These are phyloP conservation scores for Crithidia sp. DNA, from an alignment of 208 protist genomes.

Conservation along the genomic window DNA sequence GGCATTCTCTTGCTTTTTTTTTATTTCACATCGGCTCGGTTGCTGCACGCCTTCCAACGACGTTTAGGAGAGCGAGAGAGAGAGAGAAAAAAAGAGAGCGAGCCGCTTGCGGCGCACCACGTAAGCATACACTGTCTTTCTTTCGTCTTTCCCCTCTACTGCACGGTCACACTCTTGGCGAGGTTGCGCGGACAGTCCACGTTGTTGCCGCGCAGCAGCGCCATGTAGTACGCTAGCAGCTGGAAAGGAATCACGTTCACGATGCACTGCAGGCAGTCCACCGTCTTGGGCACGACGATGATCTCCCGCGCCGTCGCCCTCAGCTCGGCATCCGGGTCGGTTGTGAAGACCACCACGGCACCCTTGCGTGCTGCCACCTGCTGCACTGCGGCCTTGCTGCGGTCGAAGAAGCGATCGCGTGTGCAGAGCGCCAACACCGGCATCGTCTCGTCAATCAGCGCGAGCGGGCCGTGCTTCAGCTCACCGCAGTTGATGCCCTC, in stretches of 20 bases:
- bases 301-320: slow-evolving; percentile 31
- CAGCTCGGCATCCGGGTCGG: slow-evolving; percentile 60
- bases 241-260: slow-evolving; percentile 96
- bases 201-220: slow-evolving; percentile 90
- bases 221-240: slow-evolving; percentile 96
- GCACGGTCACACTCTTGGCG: slow-evolving; percentile 97
- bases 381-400: slow-evolving; percentile 86
- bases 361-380: slow-evolving; percentile 91
- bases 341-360: slow-evolving; percentile 76
- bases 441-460: slow-evolving; percentile 94
- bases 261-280: slow-evolving; percentile 91
- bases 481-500: slow-evolving; percentile 97
- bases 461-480: slow-evolving; percentile 98
- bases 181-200: slow-evolving; percentile 96
- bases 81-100: neutral
- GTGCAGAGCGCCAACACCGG: slow-evolving; percentile 93
- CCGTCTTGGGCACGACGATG: slow-evolving; percentile 79
- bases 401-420: slow-evolving; percentile 74
- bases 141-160: slow-evolving; percentile 24
- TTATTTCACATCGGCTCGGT: too few species aligned
- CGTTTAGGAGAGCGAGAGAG: neutral
- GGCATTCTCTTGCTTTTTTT: too few species aligned
- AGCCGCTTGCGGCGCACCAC: neutral
- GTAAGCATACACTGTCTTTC: neutral
- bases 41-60: too few species aligned